A percentile compares a stretch with the other conserved stretches of the same genome.
Conservation (phyloP, 768 basidiomycete genomes). For the Suillus decipiens region DNA sequence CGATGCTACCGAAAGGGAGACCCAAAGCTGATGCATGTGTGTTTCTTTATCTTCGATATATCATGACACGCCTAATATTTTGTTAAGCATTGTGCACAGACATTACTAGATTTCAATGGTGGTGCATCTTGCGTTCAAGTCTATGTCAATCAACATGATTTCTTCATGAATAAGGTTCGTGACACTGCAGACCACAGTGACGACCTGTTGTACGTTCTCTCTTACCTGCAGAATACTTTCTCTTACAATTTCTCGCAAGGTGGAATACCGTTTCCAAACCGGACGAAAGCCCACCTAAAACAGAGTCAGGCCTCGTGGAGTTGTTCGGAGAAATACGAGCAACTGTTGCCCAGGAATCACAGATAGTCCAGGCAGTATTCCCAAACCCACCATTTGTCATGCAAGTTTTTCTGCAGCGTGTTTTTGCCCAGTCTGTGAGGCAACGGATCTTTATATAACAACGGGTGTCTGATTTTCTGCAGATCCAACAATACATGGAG, state of each 20-base stretch:
- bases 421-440: slow-evolving; percentile 94
- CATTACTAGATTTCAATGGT: slow-evolving; percentile 95
- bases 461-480: slow-evolving; percentile 13
- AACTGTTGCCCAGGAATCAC: slow-evolving; percentile 93
- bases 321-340: slow-evolving; percentile 85
- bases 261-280: slow-evolving; percentile 86
- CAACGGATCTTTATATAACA: slow-evolving; percentile 6
- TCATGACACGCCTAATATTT: slow-evolving; percentile 11
- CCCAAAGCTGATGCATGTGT: slow-evolving; percentile 98
- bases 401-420: slow-evolving; percentile 96
- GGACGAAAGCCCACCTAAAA: slow-evolving; percentile 70
- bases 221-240: neutral
- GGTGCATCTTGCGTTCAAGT: slow-evolving; percentile 96
- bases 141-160: slow-evolving; percentile 99
- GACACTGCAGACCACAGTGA: slow-evolving; percentile 59
- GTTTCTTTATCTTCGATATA: slow-evolving; percentile 27
- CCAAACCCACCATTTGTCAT: slow-evolving; percentile 95
- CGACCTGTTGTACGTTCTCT: slow-evolving; percentile 49
- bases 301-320: slow-evolving; percentile 75
- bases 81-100: slow-evolving; percentile 92
- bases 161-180: slow-evolving; percentile 94
- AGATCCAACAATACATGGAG: slow-evolving; percentile 98
- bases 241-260: slow-evolving; percentile 40
- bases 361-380: slow-evolving; percentile 98
- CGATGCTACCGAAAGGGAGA: slow-evolving; percentile 95